phyloP scores from a whole-genome alignment of 2,329 filamentous ascomycete species.

The Fusarium sp. region DNA sequence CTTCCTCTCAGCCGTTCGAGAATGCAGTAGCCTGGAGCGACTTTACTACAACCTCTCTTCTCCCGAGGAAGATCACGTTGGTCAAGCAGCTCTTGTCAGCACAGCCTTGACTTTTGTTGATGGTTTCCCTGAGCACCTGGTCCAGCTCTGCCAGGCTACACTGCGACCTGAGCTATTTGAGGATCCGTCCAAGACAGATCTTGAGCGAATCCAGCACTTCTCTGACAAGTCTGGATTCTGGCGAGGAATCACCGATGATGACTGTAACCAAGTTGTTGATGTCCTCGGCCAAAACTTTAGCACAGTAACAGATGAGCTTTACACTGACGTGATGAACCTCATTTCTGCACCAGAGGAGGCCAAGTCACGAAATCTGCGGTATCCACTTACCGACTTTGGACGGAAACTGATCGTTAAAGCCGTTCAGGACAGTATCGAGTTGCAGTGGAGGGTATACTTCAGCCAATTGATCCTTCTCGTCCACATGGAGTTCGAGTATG shows the following conservation, averaged over 20 bases:
- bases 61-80: conserved; percentile 63
- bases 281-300: conserved; percentile 74
- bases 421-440: conserved; percentile 79
- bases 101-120: conserved; percentile 78
- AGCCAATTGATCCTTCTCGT: conserved; percentile 85
- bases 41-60: conserved; percentile 74
- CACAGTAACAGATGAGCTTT: conserved; percentile 66
- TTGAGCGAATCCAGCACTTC: conserved; percentile 80
- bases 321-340: conserved; percentile 61
- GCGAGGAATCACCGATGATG: conserved; percentile 83
- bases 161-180: conserved; percentile 80
- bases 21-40: conserved; percentile 81
- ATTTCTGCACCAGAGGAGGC: conserved; percentile 59
- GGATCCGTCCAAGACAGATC: conserved; percentile 74
- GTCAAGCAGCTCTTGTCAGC: conserved; percentile 72
- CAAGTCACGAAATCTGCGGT: conserved; percentile 57
- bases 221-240: conserved; percentile 83
- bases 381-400: conserved; percentile 79
- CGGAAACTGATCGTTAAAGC: conserved; percentile 79
- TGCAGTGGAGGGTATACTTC: conserved; percentile 79
- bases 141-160: conserved; percentile 74
- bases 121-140: conserved; percentile 75
- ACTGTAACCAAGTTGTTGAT: conserved; percentile 76
- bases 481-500: conserved; percentile 86
- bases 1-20: conserved; percentile 79